phyloP scores from a whole-genome alignment of 345 rosid genomes.

The Stellera chamaejasme region DNA sequence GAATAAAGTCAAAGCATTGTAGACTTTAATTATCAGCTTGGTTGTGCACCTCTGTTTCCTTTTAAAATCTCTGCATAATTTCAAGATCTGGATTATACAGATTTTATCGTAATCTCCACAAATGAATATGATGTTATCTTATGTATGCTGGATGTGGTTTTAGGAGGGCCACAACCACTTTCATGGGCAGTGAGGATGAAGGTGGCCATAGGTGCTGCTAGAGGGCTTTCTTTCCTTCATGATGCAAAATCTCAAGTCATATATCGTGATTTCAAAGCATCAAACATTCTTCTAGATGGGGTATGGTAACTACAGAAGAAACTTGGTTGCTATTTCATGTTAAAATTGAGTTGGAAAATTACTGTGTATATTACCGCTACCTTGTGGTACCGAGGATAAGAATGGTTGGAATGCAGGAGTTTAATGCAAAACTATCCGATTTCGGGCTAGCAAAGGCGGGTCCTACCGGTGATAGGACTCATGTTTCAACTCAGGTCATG shows the following conservation, averaged over 20 bases:
- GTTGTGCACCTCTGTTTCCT: too few relatives aligned
- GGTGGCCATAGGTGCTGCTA: slow-evolving; percentile 86
- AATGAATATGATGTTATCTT: neutral
- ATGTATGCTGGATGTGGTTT: slow-evolving; percentile 12
- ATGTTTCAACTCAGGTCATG: slow-evolving; percentile 95
- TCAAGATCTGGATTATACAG: too few relatives aligned
- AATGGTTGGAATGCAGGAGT: slow-evolving; percentile 47
- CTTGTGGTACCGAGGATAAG: slow-evolving; percentile 4
- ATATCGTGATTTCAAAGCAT: slow-evolving; percentile 88
- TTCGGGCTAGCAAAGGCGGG: slow-evolving; percentile 98
- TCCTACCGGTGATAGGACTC: slow-evolving; percentile 94
- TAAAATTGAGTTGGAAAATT: neutral
- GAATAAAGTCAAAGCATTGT: too few relatives aligned
- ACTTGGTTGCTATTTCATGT: neutral
- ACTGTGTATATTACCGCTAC: neutral
- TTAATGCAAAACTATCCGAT: slow-evolving; percentile 85
- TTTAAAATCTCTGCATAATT: too few relatives aligned
- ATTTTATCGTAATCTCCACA: too few relatives aligned
- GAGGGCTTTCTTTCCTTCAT: slow-evolving; percentile 87
- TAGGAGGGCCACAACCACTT: slow-evolving; percentile 81
- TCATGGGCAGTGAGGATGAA: slow-evolving; percentile 82
- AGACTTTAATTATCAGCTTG: too few relatives aligned
- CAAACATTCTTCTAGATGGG: slow-evolving; percentile 81
- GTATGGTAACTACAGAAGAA: slow-evolving; percentile 26
- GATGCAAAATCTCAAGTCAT: slow-evolving; percentile 87